These are phyloP conservation scores for Phoenix roebelenii DNA, from an alignment of 176 grass and related monocot species.

Conservation along the genomic window DNA sequence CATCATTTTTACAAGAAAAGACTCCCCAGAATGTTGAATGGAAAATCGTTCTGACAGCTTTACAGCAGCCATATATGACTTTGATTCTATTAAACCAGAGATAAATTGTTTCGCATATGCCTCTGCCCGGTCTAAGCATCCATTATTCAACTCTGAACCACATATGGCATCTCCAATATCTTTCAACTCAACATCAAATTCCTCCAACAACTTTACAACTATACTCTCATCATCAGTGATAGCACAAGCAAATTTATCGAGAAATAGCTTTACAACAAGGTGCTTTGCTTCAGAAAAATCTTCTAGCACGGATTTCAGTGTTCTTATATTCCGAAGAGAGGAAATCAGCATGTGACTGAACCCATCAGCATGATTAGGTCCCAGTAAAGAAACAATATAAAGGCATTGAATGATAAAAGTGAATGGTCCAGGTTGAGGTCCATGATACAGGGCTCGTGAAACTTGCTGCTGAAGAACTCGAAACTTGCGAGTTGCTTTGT, in stretches of 20 bases:
- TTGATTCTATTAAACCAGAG: conserved; percentile 43
- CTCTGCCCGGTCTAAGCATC: conserved; percentile 31
- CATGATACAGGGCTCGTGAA: conserved; percentile 52
- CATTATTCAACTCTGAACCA: conserved; percentile 40
- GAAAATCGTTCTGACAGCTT: conserved; percentile 56
- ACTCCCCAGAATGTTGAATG: conserved; percentile 47
- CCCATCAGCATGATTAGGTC: conserved; percentile 58
- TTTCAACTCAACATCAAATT: conserved; percentile 67
- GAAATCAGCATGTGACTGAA: conserved; percentile 88
- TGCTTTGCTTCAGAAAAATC: conserved; percentile 77
- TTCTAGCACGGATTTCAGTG: conserved; percentile 27
- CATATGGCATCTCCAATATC: conserved; percentile 54
- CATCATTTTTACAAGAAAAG: conserved; percentile 57
- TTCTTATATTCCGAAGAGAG: conserved; percentile 62
- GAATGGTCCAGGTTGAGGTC: conserved; percentile 78
- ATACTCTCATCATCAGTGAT: conserved; percentile 71
- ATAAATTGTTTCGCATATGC: conserved; percentile 40
- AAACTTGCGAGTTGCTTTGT: conserved; percentile 83
- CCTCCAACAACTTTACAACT: conserved; percentile 73
- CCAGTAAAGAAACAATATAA: conserved; percentile 74
- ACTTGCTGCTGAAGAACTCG: conserved; percentile 62
- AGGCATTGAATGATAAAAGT: conserved; percentile 86
- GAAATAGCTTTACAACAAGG: conserved; percentile 43
- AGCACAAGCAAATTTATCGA: conserved; percentile 56
- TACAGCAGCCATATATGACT: conserved; percentile 62